A percentile compares a stretch with the other conserved stretches of the same genome.
These are phyloP conservation scores for Chondrus crispus DNA, from an alignment of 23 red algal species.

Conservation along the genomic window DNA sequence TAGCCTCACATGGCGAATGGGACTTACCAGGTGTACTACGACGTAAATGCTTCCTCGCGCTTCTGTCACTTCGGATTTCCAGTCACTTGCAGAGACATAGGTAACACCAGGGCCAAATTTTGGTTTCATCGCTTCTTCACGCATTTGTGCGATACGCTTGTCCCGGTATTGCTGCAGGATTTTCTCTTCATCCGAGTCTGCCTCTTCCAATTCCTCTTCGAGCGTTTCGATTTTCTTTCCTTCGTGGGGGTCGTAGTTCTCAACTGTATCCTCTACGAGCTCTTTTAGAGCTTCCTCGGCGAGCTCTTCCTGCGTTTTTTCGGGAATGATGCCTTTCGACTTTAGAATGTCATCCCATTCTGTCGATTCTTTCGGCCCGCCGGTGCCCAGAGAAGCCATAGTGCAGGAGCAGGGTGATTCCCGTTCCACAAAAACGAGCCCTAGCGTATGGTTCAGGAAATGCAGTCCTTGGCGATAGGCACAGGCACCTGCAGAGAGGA, in stretches of 20 bases:
- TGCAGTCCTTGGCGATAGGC: no score
- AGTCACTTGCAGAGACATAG: slow-evolving; percentile 68
- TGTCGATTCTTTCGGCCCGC: slow-evolving; percentile 68
- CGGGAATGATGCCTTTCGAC: slow-evolving; percentile 76
- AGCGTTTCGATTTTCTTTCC: slow-evolving; percentile 58
- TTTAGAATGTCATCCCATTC: slow-evolving; percentile 91
- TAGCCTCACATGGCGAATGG: no score
- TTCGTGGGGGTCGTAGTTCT: slow-evolving; percentile 74
- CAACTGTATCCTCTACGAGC: slow-evolving; percentile 61
- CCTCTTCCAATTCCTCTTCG: slow-evolving; percentile 81
- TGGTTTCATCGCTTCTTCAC: slow-evolving; percentile 16
- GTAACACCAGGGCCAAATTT: slow-evolving; percentile 66
- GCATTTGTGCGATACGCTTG: slow-evolving; percentile 61
- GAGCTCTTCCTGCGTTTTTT: slow-evolving; percentile 75
- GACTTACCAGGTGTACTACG: slow-evolving; percentile 71
- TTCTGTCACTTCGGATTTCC: slow-evolving; percentile 81
- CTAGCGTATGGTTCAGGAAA: no score
- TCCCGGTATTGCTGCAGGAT: slow-evolving; percentile 66
- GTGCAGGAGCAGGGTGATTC: no score
- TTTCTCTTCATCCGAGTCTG: slow-evolving; percentile 76
- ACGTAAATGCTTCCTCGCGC: slow-evolving; percentile 54
- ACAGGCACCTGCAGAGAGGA: no score
- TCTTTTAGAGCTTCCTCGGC: slow-evolving; percentile 53
- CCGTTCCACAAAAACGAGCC: no score
- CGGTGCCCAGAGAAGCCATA: slow-evolving; percentile 82